phyloP scores from a whole-genome alignment of 2,329 filamentous ascomycete genomes.

The Penicillium expansum region DNA sequence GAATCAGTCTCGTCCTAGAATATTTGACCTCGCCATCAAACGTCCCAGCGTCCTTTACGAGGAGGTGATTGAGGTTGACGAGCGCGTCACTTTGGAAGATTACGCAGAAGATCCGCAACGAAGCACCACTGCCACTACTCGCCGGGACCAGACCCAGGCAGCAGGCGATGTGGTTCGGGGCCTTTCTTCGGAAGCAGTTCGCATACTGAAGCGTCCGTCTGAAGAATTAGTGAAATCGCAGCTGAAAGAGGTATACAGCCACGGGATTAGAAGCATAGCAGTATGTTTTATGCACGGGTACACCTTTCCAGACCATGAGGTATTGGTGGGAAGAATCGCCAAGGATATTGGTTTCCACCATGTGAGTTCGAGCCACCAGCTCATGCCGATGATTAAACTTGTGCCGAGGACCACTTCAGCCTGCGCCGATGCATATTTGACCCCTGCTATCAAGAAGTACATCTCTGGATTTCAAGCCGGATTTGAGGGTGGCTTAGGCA shows the following conservation, averaged over 20 bases:
- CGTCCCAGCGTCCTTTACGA: conserved; percentile 87
- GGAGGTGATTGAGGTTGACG: conserved; percentile 81
- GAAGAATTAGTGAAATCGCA: conserved; percentile 56
- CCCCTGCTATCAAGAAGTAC: conserved; percentile 75
- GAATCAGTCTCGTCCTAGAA: conserved; percentile 83
- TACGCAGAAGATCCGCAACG: conserved; percentile 83
- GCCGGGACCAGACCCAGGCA: conserved; percentile 38
- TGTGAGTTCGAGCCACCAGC: conserved; percentile 73
- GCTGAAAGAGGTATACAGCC: conserved; percentile 65
- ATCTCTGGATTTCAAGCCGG: conserved; percentile 74
- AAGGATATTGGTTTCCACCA: conserved; percentile 78
- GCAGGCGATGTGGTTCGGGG: conserved; percentile 64
- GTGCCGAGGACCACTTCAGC: conserved; percentile 73
- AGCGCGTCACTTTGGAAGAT: conserved; percentile 86
- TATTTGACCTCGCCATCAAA: conserved; percentile 84
- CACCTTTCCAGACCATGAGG: conserved; percentile 84
- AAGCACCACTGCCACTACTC: conserved; percentile 49
- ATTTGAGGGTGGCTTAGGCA: conserved; percentile 77
- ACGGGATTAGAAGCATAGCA: conserved; percentile 75
- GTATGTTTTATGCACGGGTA: conserved; percentile 92
- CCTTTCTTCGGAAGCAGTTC: conserved; percentile 70
- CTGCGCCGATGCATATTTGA: conserved; percentile 76
- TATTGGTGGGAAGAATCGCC: conserved; percentile 71
- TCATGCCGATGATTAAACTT: conserved; percentile 87
- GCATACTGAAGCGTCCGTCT: conserved; percentile 62